Percentiles rank a stretch among this genome's conserved stretches.
These are phyloP conservation scores for Calonectria pteridis DNA, from an alignment of 2,329 filamentous ascomycete species.

Conservation along the genomic window DNA sequence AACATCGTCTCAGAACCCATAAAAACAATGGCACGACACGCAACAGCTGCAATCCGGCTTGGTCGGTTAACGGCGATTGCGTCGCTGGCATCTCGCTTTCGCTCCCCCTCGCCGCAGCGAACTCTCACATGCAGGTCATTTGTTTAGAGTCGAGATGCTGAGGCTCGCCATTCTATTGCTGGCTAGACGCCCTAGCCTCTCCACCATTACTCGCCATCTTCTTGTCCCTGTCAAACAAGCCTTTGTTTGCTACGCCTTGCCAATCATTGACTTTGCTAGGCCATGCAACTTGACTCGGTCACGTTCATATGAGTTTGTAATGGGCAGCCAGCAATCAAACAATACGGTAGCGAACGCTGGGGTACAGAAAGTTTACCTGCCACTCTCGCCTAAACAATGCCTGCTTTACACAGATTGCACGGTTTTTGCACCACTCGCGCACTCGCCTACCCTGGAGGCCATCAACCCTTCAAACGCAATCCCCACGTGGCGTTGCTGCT, in stretches of 20 bases:
- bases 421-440: background rate
- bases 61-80: background rate
- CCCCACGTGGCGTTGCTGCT: background rate
- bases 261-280: background rate
- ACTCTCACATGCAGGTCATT: background rate
- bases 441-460: background rate
- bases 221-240: background rate
- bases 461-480: background rate
- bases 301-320: background rate
- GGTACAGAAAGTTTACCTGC: background rate
- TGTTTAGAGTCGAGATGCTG: background rate
- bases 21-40: background rate
- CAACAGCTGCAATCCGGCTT: background rate
- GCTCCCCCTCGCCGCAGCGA: background rate
- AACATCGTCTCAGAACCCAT: slow-evolving; percentile 8
- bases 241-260: background rate
- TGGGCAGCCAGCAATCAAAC: background rate
- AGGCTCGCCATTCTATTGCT: background rate
- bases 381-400: background rate
- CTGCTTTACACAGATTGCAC: background rate
- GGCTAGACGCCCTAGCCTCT: background rate
- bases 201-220: background rate
- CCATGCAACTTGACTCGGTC: background rate
- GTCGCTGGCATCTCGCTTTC: slow-evolving; percentile 1
- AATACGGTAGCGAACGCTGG: background rate